These are phyloP conservation scores for Tylopilus rubrobrunneus DNA, from an alignment of 768 basidiomycete genomes.

Conservation along the genomic window DNA sequence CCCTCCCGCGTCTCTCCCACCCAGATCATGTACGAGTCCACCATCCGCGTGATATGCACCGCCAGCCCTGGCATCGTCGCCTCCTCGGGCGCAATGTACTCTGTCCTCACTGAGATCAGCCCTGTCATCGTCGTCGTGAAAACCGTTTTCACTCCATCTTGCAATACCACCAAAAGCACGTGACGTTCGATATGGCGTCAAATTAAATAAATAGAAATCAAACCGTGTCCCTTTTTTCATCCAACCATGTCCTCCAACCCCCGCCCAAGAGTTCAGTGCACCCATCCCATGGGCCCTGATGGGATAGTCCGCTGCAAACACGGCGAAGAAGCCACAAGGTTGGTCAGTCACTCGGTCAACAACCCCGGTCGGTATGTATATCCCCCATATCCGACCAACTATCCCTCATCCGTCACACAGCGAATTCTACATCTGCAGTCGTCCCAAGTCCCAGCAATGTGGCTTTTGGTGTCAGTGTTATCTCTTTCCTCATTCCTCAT, in stretches of 20 bases:
- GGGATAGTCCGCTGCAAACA: conserved; percentile 37
- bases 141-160: neutral
- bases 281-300: conserved; percentile 25
- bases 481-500: neutral
- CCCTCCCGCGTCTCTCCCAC: conserved; percentile 54
- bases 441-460: conserved; percentile 7
- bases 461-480: conserved; percentile 36
- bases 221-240: no score
- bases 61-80: conserved; percentile 53
- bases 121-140: conserved; percentile 2
- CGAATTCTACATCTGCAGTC: conserved; percentile 38
- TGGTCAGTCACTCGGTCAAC: conserved; percentile 26
- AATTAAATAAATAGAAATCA: neutral
- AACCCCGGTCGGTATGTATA: conserved; percentile 39
- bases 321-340: conserved; percentile 17
- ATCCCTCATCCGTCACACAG: conserved; percentile 2
- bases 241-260: neutral
- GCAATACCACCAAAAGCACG: conserved; percentile 10
- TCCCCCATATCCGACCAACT: neutral
- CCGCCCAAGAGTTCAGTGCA: conserved; percentile 3
- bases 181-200: conserved; percentile 4
- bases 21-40: conserved; percentile 82
- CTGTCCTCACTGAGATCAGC: conserved; percentile 43
- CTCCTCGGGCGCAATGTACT: conserved; percentile 48
- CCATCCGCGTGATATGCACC: conserved; percentile 62